phyloP scores from a whole-genome alignment of 495 filamentous ascomycete genomes.

The Talaromyces adpressus region DNA sequence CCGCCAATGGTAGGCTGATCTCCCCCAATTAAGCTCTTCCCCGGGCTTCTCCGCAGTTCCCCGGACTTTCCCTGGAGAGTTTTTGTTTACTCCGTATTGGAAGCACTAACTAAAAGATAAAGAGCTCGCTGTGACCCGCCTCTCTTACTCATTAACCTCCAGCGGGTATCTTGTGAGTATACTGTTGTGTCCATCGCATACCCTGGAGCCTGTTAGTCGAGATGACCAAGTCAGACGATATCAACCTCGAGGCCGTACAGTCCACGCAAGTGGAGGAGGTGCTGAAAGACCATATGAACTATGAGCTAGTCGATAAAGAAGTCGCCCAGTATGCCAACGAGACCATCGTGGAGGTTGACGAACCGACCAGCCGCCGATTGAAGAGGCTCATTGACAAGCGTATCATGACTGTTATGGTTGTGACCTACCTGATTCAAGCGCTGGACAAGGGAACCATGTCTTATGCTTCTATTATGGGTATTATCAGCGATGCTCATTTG shows the following conservation, averaged over 20 bases:
- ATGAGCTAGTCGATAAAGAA: constrained; percentile 53
- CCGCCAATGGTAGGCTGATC: too few species aligned
- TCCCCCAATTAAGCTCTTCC: too few species aligned
- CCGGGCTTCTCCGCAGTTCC: too few species aligned
- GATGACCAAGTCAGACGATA: not conserved
- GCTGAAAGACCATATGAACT: constrained; percentile 44
- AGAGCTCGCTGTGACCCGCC: too few species aligned
- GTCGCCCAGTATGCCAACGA: constrained; percentile 54
- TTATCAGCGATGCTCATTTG: constrained; percentile 39
- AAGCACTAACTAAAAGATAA: too few species aligned
- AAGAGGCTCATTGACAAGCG: constrained; percentile 29
- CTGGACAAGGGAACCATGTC: constrained; percentile 55
- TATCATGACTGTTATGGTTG: constrained; percentile 26
- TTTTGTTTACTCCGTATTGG: too few species aligned
- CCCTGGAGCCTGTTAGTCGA: too few species aligned
- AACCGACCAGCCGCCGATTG: constrained; percentile 35
- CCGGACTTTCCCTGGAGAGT: too few species aligned
- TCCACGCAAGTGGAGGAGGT: not conserved
- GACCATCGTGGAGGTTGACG: constrained; percentile 37
- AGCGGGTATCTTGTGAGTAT: too few species aligned
- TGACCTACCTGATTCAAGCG: constrained; percentile 51
- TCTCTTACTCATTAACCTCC: too few species aligned
- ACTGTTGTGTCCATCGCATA: too few species aligned
- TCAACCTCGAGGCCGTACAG: not conserved
- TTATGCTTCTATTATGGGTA: constrained; percentile 54